A percentile compares a stretch with the other conserved stretches of the same genome.
phyloP scores from a whole-genome alignment of 179 eudicot genomes.

The Vitellaria paradoxa region DNA sequence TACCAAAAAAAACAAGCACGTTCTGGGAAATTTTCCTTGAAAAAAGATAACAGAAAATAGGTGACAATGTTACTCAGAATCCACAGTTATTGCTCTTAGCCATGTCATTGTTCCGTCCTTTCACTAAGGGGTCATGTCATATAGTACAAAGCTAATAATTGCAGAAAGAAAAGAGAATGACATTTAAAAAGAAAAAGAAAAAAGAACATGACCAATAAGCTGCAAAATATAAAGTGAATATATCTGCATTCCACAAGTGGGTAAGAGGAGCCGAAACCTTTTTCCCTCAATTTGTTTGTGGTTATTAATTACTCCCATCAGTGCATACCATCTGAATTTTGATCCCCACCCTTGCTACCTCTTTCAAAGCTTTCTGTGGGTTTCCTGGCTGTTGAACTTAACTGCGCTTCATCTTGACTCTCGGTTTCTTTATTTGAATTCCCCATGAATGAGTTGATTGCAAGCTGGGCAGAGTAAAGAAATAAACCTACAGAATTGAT shows the following conservation, averaged over 20 bases:
- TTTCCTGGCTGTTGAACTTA: background rate
- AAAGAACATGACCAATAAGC: background rate
- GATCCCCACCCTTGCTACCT: conserved; percentile 36
- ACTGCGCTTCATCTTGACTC: conserved; percentile 11
- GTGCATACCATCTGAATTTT: conserved; percentile 32
- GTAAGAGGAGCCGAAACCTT: conserved; percentile 15
- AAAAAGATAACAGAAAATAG: background rate
- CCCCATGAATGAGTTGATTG: conserved; percentile 53
- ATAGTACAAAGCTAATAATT: background rate
- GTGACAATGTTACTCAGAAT: background rate
- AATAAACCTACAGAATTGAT: conserved; percentile 69
- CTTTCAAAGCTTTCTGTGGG: conserved; percentile 6
- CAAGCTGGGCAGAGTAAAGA: conserved; percentile 75
- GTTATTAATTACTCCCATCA: conserved; percentile 6
- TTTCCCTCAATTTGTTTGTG: background rate
- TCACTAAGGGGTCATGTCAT: background rate
- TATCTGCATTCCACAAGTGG: background rate
- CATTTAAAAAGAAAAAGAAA: background rate
- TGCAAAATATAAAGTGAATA: conserved; percentile 13
- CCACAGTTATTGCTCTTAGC: background rate
- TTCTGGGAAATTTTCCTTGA: background rate
- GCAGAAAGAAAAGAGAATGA: background rate
- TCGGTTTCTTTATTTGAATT: conserved; percentile 28
- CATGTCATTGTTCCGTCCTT: background rate
- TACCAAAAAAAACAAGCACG: background rate